phyloP scores from a whole-genome alignment of 2,329 filamentous ascomycete genomes.

The Furcasterigmium furcatum region DNA sequence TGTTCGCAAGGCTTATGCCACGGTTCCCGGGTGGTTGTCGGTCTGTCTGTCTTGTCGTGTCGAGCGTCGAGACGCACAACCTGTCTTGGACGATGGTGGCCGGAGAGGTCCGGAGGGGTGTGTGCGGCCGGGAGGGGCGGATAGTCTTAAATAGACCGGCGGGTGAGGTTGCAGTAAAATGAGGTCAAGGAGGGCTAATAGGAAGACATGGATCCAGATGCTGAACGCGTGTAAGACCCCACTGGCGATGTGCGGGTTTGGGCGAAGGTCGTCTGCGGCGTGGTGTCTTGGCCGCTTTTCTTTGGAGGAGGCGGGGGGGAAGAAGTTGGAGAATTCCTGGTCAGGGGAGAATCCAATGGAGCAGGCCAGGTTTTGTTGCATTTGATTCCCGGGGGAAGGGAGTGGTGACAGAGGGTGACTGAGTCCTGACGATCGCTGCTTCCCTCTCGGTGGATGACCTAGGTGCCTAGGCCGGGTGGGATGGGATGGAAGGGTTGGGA shows the following conservation, averaged over 20 bases:
- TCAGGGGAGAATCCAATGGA: too few species aligned
- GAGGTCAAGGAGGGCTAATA: not conserved
- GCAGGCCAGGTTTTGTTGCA: too few species aligned
- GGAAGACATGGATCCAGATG: not conserved
- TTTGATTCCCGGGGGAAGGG: too few species aligned
- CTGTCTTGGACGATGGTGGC: too few species aligned
- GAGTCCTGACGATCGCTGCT: too few species aligned
- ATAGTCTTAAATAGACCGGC: conserved; percentile 1
- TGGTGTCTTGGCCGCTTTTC: not conserved
- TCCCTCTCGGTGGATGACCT: not conserved
- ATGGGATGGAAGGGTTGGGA: too few species aligned
- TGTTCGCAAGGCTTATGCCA: not conserved
- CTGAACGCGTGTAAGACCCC: not conserved
- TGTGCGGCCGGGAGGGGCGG: conserved; percentile 2
- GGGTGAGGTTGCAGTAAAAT: not conserved
- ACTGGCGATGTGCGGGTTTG: not conserved
- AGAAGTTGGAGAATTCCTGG: not conserved
- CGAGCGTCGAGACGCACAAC: too few species aligned
- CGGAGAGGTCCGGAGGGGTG: too few species aligned
- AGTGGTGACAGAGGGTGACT: too few species aligned
- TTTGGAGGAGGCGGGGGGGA: not conserved
- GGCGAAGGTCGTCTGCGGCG: not conserved
- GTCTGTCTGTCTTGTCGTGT: not conserved
- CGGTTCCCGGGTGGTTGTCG: not conserved
- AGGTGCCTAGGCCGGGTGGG: too few species aligned